Percentiles rank a stretch among this genome's conserved stretches.
Conservation (phyloP, 306 rosid species). For the Abrus pulchellus region DNA sequence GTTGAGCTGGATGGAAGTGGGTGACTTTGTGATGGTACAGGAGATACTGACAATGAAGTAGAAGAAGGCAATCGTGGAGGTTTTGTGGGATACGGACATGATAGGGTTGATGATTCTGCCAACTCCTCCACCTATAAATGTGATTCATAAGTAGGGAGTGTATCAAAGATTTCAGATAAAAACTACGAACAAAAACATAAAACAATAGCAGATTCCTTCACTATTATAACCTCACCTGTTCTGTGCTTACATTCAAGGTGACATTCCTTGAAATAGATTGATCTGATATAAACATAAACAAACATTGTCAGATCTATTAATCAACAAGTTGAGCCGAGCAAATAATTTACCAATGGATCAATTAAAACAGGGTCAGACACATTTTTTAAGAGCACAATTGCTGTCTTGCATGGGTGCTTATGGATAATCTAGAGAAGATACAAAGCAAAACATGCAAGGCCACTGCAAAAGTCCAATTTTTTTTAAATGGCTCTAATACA, state of each 20-base stretch:
- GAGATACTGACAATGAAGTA: constrained; percentile 67
- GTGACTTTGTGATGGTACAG: constrained; percentile 64
- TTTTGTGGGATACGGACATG: constrained; percentile 68
- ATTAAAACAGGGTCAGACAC: constrained; percentile 1
- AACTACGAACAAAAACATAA: constrained; percentile 22
- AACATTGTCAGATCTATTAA: constrained; percentile 43
- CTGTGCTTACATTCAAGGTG: constrained; percentile 65
- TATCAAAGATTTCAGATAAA: constrained; percentile 40
- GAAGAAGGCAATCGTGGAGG: constrained; percentile 72
- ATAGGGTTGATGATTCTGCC: constrained; percentile 57
- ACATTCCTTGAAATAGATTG: constrained; percentile 69
- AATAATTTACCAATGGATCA: constrained; percentile 23
- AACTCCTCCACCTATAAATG: constrained; percentile 64
- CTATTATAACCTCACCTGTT: constrained; percentile 64
- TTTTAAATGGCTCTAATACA: not conserved
- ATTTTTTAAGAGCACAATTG: constrained; percentile 1
- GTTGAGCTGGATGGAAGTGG: constrained; percentile 73
- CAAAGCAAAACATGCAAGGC: constrained; percentile 24
- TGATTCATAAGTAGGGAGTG: constrained; percentile 31
- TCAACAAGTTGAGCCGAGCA: constrained; percentile 26
- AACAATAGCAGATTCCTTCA: constrained; percentile 35
- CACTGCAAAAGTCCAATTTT: constrained; percentile 1
- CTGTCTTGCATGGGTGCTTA: not conserved
- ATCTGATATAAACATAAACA: constrained; percentile 60
- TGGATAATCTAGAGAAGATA: not conserved